phyloP scores from a whole-genome alignment of 768 basidiomycete genomes.

The Scleroderma bovista region DNA sequence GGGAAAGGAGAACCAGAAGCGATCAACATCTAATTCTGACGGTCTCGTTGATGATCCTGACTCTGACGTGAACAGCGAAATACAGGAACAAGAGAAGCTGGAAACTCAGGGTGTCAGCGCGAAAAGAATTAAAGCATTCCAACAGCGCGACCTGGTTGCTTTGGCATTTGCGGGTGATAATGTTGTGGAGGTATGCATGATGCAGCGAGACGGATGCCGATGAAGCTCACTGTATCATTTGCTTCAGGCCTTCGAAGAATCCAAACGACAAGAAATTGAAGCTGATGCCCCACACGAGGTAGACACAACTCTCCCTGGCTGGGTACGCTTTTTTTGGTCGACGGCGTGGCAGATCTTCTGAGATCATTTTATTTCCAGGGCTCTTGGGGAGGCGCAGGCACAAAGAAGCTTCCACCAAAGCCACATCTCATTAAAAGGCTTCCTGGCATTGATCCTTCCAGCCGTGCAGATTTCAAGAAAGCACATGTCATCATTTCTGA shows the following conservation, averaged over 20 bases:
- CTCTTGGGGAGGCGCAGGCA: slow-evolving; percentile 84
- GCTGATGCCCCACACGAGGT: slow-evolving; percentile 83
- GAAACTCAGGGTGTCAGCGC: slow-evolving; percentile 35
- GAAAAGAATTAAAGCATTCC: slow-evolving; percentile 57
- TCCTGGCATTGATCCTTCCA: slow-evolving; percentile 70
- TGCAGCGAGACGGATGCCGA: not conserved
- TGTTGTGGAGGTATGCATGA: slow-evolving; percentile 69
- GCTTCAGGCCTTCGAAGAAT: slow-evolving; percentile 75
- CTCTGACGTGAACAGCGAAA: slow-evolving; percentile 57
- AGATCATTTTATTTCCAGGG: slow-evolving; percentile 47
- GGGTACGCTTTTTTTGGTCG: slow-evolving; percentile 52
- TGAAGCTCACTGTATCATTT: slow-evolving; percentile 1
- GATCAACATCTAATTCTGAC: not conserved
- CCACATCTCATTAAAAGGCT: slow-evolving; percentile 75
- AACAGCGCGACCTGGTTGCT: slow-evolving; percentile 89
- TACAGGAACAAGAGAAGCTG: slow-evolving; percentile 61
- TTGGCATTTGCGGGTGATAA: slow-evolving; percentile 97
- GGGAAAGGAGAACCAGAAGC: not conserved
- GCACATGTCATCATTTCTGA: slow-evolving; percentile 94
- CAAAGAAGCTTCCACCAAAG: slow-evolving; percentile 53
- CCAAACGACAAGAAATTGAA: slow-evolving; percentile 77
- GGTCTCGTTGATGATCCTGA: slow-evolving; percentile 34
- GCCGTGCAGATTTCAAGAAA: slow-evolving; percentile 81
- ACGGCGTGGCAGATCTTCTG: not conserved
- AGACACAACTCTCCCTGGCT: slow-evolving; percentile 90